phyloP scores from a whole-genome alignment of 805 yeast genomes.

The Candida rishiriensis region DNA sequence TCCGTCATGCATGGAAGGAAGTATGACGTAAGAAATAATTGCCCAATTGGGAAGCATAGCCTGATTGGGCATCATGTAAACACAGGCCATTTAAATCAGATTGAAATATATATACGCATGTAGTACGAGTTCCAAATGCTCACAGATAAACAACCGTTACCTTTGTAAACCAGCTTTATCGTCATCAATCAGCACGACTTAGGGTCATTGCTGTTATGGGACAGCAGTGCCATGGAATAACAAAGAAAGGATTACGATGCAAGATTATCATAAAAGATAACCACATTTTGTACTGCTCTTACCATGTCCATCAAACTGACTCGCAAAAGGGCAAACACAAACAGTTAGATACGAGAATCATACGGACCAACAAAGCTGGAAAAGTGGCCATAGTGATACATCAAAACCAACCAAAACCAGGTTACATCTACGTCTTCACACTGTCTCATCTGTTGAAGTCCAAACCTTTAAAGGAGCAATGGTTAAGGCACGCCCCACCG shows the following conservation, averaged over 20 bases:
- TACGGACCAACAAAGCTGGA: too few relatives aligned
- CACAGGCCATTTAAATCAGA: too few relatives aligned
- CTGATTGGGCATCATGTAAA: too few relatives aligned
- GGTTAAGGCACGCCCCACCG: slow-evolving; percentile 33
- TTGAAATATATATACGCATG: too few relatives aligned
- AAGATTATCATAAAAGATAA: slow-evolving; percentile 24
- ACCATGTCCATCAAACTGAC: slow-evolving; percentile 25
- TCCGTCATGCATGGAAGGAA: too few relatives aligned
- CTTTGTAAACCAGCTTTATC: too few relatives aligned
- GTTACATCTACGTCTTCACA: slow-evolving; percentile 50
- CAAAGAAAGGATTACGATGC: slow-evolving; percentile 38
- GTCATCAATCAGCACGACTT: too few relatives aligned
- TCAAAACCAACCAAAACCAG: slow-evolving; percentile 19
- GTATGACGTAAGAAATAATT: too few relatives aligned
- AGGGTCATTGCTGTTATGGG: neutral
- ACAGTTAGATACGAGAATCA: too few relatives aligned
- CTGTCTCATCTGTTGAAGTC: slow-evolving; percentile 33
- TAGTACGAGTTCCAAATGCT: too few relatives aligned
- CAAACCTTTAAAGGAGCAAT: slow-evolving; percentile 26
- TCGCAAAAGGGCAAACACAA: neutral
- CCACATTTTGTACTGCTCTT: slow-evolving; percentile 29
- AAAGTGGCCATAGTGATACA: neutral
- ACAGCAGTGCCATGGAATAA: slow-evolving; percentile 39
- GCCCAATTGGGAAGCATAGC: too few relatives aligned
- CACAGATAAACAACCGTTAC: too few relatives aligned